Evolutionary conservation across 768 basidiomycete species (phyloP).

Genomic region (Strobilomyces echinocephalus): DNA sequence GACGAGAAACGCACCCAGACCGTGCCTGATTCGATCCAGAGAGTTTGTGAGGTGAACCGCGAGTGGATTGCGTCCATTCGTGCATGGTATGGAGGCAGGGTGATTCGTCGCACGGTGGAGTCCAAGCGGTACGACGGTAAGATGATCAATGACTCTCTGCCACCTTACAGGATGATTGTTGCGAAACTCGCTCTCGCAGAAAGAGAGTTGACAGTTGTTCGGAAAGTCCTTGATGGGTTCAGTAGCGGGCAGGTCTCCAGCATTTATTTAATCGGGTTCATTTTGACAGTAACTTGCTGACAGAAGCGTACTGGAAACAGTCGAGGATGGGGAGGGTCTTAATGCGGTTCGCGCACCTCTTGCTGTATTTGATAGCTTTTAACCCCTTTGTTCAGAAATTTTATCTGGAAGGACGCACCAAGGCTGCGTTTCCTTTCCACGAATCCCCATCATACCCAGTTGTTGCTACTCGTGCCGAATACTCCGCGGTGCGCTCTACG

Average conservation of each 20-base stretch:
- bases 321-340: constrained; percentile 1
- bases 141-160: constrained; percentile 2
- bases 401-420: constrained; percentile 4
- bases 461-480: background rate
- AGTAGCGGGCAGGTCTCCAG: background rate
- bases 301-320: too few species aligned
- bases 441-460: background rate
- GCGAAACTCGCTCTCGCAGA: background rate
- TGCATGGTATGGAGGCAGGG: background rate
- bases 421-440: constrained; percentile 4
- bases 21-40: background rate
- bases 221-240: background rate
- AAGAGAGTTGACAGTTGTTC: background rate
- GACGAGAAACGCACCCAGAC: background rate
- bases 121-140: constrained; percentile 1
- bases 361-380: too few species aligned
- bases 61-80: constrained; percentile 2
- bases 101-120: constrained; percentile 2
- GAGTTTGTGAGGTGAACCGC: background rate
- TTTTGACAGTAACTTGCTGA: too few species aligned
- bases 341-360: background rate
- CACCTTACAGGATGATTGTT: background rate
- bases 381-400: constrained; percentile 9
- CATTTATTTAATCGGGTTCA: too few species aligned
- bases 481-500: background rate